Evolutionary conservation across 2,329 filamentous ascomycete species (phyloP).

Genomic region (Hypoxylon sp.): DNA sequence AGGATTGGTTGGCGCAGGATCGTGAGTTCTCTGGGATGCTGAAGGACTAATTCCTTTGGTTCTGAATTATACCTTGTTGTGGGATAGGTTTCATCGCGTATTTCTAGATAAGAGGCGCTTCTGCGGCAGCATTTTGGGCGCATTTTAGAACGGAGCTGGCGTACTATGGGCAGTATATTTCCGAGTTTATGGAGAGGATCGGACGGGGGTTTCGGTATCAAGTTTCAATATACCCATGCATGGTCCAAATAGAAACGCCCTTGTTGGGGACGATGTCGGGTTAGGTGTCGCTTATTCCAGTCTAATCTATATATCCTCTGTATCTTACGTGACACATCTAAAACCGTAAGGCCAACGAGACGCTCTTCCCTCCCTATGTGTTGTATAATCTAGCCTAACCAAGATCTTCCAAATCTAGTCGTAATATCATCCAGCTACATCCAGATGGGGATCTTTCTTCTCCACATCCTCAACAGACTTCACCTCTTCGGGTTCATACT

Average conservation of each 20-base stretch:
- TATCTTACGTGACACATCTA: background rate
- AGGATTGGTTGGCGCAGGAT: slow-evolving; percentile 49
- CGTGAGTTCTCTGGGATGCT: slow-evolving; percentile 32
- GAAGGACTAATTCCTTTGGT: slow-evolving; percentile 12
- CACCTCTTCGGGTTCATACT: slow-evolving; percentile 60
- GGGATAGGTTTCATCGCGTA: background rate
- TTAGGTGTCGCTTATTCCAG: background rate
- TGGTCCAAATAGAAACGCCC: background rate
- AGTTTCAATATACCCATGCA: slow-evolving; percentile 2
- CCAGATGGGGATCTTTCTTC: slow-evolving; percentile 22
- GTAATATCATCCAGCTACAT: slow-evolving; percentile 35
- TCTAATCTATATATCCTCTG: background rate
- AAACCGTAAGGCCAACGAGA: background rate
- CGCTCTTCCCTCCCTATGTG: background rate
- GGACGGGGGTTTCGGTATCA: background rate
- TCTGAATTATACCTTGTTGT: background rate
- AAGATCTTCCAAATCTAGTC: background rate
- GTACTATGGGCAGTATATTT: background rate
- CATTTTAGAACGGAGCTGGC: slow-evolving; percentile 6
- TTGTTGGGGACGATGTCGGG: background rate
- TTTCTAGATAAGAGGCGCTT: background rate
- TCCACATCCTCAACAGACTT: slow-evolving; percentile 22
- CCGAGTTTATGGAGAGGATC: background rate
- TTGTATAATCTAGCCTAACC: background rate
- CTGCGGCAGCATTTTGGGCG: background rate